Evolutionary conservation across 1,284 basidiomycete species (phyloP), one percentile per base, ranked within the genome.

Genomic region (Fistulinella cinereoalba): DNA sequence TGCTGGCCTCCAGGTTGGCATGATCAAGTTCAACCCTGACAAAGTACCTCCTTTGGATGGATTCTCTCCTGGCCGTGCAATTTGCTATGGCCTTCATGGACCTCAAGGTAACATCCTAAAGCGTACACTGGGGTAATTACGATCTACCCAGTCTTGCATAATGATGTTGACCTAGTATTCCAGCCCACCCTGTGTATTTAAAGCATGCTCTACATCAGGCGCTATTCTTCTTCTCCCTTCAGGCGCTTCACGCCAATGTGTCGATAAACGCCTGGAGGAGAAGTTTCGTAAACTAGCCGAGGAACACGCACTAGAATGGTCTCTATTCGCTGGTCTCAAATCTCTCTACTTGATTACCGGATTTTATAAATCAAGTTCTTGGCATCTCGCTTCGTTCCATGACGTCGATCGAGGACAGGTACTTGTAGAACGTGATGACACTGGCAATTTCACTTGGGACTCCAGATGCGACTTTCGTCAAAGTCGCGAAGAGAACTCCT

Each of bases 271-370:
- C n/a, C n/a, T n/a, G n/a, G 13, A 8, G 6, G 7, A 33, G n/a
- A 5, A 22, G 15, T 31, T 48, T 42, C 7, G 50, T 43, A 15
- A 7, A 10, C 3, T 12, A 39, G 40, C 39, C 2, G 32, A 19
- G 27, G 27, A 34, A 7, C 39, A 51, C 15, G 50, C 40, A 0
- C 19, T 22, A 1, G 23, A 39, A 8, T 53, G 44, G 50, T 19
- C 16, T 48, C 3, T 21, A 41, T 53, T 19, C 23, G 27, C 29
- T 23, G 4, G 24, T 18, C 37, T 0, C 29, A 33, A 34, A 3
- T 52, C 50, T 1, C 25, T 51, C 11, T 39, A 51, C 19, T 7
- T 51, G 5, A 21, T 51, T 25, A 52, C 50, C 1, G 50, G 50
- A 9, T 41, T 46, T 12, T 22, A 42, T 12, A 38, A 36, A 37